Evolutionary conservation across 1,284 basidiomycete genomes (phyloP).

Genomic region (Marasmius sp.): DNA sequence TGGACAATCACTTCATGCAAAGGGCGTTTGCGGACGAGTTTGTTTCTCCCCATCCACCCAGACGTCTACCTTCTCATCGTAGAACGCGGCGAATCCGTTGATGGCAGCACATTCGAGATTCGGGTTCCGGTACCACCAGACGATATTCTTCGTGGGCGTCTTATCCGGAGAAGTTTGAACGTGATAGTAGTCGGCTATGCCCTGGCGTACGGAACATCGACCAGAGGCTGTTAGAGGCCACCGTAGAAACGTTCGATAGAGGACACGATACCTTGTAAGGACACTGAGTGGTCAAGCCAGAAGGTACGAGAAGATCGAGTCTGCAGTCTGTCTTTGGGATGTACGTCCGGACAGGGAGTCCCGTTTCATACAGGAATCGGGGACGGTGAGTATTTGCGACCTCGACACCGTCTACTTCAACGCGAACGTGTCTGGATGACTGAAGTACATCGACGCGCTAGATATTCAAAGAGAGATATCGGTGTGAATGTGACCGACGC

Average conservation of each 20-base stretch:
- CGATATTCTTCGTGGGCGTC: conserved; percentile 41
- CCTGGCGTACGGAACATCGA: conserved; percentile 34
- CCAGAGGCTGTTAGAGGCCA: not conserved
- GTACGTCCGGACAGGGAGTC: conserved; percentile 56
- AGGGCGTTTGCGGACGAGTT: conserved; percentile 20
- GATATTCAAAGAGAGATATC: conserved; percentile 1
- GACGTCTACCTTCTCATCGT: conserved; percentile 67
- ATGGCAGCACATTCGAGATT: conserved; percentile 50
- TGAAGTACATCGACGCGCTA: conserved; percentile 63
- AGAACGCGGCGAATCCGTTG: conserved; percentile 57
- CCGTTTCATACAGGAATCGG: conserved; percentile 57
- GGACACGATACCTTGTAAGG: conserved; percentile 60
- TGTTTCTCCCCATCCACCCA: conserved; percentile 62
- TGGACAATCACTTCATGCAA: not conserved
- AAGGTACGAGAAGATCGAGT: conserved; percentile 49
- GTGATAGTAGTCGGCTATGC: conserved; percentile 59
- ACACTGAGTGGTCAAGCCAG: conserved; percentile 47
- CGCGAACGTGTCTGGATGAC: conserved; percentile 58
- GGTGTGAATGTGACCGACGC: not conserved
- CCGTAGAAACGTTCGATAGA: conserved; percentile 10
- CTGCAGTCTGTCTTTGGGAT: conserved; percentile 58
- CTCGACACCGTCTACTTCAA: conserved; percentile 61
- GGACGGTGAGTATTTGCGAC: conserved; percentile 58
- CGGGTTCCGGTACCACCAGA: conserved; percentile 64
- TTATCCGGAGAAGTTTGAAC: conserved; percentile 46